Percentiles rank a stretch among this genome's conserved stretches.
Evolutionary conservation across 139 green algal genomes (phyloP).

Genomic region (Tetradesmus lagerheimii): DNA sequence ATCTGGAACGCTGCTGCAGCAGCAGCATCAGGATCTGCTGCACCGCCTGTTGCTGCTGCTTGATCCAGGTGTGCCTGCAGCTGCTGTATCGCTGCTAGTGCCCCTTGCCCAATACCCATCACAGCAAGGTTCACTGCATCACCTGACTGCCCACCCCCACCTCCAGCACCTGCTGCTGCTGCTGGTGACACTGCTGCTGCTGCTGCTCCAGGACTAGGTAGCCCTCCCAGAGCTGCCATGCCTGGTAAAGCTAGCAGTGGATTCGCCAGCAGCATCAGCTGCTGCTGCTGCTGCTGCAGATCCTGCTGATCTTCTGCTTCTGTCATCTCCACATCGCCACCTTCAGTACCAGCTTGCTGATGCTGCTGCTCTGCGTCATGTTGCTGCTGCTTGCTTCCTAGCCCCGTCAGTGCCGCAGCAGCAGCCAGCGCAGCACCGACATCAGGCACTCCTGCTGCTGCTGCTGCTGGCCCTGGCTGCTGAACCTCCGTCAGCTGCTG

Average conservation of each 20-base stretch:
- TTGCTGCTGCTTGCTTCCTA: background rate
- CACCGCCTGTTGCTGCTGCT: background rate
- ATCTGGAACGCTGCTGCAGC: constrained; percentile 22
- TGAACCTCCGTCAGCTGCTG: background rate
- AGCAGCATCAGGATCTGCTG: constrained; percentile 9
- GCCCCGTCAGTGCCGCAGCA: background rate
- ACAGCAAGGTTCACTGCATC: constrained; percentile 5
- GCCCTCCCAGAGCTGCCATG: background rate
- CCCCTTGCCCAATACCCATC: background rate
- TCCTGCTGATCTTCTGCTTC: background rate
- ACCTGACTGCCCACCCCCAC: background rate
- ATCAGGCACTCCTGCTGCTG: background rate
- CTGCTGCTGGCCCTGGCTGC: background rate
- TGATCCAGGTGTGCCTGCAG: constrained; percentile 19
- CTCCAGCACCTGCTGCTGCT: background rate
- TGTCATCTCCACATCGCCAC: background rate
- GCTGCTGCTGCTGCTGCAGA: background rate
- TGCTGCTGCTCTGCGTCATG: background rate
- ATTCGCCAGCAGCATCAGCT: background rate
- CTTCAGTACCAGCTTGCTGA: background rate
- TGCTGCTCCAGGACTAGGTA: background rate
- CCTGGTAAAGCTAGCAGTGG: background rate
- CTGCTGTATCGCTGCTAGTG: constrained; percentile 32
- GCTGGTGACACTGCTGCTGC: background rate
- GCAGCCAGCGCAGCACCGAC: background rate